A percentile compares a stretch with the other conserved stretches of the same genome.
These are phyloP conservation scores for Coemansia sp. DNA, from an alignment of 192 early-diverging fungal genomes.

Conservation along the genomic window DNA sequence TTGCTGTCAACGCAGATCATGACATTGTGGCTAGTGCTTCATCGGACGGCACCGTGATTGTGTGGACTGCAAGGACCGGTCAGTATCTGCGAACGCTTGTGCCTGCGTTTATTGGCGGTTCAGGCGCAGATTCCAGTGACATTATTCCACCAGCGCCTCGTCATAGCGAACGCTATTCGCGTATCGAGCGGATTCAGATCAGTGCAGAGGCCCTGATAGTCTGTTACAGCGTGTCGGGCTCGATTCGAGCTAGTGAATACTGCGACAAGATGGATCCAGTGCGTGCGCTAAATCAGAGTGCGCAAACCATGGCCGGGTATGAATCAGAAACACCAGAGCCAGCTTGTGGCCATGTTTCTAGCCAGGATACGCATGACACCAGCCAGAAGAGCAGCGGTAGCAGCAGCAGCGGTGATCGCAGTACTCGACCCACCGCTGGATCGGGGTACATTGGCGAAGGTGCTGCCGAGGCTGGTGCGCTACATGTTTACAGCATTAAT, in stretches of 20 bases:
- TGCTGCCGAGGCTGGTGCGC: constrained; percentile 25
- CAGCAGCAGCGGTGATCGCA: background rate
- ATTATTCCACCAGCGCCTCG: constrained; percentile 10
- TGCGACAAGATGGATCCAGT: constrained; percentile 29
- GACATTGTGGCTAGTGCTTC: constrained; percentile 38
- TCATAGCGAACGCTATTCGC: constrained; percentile 15
- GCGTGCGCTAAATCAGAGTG: constrained; percentile 11
- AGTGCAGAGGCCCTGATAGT: constrained; percentile 31
- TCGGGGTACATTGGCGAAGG: constrained; percentile 14
- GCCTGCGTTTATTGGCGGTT: constrained; percentile 1
- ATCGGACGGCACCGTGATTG: constrained; percentile 34
- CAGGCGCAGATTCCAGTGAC: constrained; percentile 4
- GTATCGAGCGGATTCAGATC: constrained; percentile 38
- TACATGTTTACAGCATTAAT: constrained; percentile 42
- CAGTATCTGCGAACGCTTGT: constrained; percentile 34
- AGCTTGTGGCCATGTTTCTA: background rate
- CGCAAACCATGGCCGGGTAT: background rate
- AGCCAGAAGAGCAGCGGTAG: constrained; percentile 9
- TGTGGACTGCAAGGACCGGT: constrained; percentile 28
- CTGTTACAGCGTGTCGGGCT: constrained; percentile 41
- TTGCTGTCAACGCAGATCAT: constrained; percentile 30
- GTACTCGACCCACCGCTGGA: background rate
- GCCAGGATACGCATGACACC: background rate
- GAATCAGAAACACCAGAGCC: background rate
- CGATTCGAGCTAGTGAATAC: constrained; percentile 6